Base-by-base conservation (phyloP, 2,329 filamentous ascomycete species). In the Epichloe coenophiala region DNA sequence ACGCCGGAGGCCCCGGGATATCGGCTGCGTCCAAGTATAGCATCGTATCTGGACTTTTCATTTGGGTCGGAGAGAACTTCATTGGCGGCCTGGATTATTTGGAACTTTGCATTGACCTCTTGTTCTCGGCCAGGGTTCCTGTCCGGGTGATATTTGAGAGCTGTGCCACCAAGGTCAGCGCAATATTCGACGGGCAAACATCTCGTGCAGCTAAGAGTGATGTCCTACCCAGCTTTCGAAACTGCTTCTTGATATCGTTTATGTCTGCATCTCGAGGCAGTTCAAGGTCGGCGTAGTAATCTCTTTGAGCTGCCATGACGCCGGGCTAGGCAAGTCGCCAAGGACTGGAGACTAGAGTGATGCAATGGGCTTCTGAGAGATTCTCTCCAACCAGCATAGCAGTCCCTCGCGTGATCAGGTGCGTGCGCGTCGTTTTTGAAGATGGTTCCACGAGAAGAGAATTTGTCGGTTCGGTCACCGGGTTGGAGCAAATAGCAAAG, bases 261-360 rank as follows among this genome's bases (percentile, higher is more conserved):
- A 80, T 69, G 57, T 84, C 80, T 49, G 86, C 86, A 59, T 76
- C 77, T 11, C 77, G 71, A 2, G 79, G 67, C 51, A 95, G 69
- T 56, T 87, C 86, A 50, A 95, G 74, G 69, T 94, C 88, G 54
- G 81, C 84, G 68, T 95, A 95, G 68, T 93, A 93, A 68, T 94
- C 86, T 60, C 81, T 78, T 58, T 74, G 77, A 51, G 61, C 54
- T 17, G 58, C 65, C 67, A 69, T 69, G 54, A 57, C 59, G 58
- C 38, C 9, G 45, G 13, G 33, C 15, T 31, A 39, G 31, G 27
- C 50, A 41, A 47, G 43, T 35, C 46, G 13, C 44, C 40, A 11
- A 41, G 21, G n/a, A 43, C 33, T 17, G 47, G 48, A 39, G 42
- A 13, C 47, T n/a, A 40, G 42, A 33, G 46, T 36, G 21, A n/a